Evolutionary conservation across 139 green algal genomes (phyloP), one percentile per base, ranked within the genome.

Genomic region (Coelastrella sp.): DNA sequence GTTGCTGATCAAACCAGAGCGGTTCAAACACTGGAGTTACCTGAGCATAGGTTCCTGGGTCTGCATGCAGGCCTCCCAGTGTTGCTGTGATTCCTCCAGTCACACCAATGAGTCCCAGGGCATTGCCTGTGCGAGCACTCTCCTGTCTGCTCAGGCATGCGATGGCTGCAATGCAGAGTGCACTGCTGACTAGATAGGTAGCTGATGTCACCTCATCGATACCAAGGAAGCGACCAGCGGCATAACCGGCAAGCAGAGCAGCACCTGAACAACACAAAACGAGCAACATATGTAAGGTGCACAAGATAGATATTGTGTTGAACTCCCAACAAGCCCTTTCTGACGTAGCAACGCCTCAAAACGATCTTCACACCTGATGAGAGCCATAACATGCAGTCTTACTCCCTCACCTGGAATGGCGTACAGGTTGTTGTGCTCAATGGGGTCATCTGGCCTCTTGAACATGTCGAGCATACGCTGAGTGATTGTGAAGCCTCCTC

Each of bases 391-490:
- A 23, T 57, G 45, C 45, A 57, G 0, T 9, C 45, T 9, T 57
- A 57, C 45, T 57, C 45, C 15, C 81, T 6, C 25, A 89, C 81
- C 86, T 50, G 87, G 93, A 35, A 96, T 87, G 27, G 88, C 91
- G 72, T 91, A 91, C 35, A 98, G 85, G 69, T 93, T 88, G 86
- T 94, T 95, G 91, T 97, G 92, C 88, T 98, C 93, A 0, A 92
- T 88, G 9, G 95, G 93, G 85, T 98, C 95, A 32, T 84, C 91
- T 11, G 94, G 92, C 13, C 95, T 90, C 86, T 93, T 94, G 93
- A 98, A 98, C 94, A 98, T 98, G 89, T 97, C 94, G 59, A 98
- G 92, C 96, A 98, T 98, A 71, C 89, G 89, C 85, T 91, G 88
- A 0, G 95, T 98, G 88, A 98, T 94, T 41, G 91, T 94, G 89